These are phyloP conservation scores for Leishmania gerbilli DNA, from an alignment of 208 protist genomes.

Conservation along the genomic window DNA sequence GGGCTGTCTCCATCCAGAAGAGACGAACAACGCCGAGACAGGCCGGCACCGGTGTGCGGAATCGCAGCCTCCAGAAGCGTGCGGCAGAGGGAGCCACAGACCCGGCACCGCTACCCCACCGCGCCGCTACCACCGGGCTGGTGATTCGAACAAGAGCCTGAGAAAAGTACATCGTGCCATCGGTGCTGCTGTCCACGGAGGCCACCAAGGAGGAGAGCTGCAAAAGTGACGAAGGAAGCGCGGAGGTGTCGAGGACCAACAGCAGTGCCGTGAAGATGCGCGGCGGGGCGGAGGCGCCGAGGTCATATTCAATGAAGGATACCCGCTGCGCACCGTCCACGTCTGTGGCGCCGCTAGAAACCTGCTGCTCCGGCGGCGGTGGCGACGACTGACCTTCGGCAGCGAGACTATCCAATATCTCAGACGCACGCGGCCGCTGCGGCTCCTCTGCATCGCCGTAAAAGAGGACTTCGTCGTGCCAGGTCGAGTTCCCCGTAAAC, in stretches of 20 bases:
- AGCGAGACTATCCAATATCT: not conserved
- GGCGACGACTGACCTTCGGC: not conserved
- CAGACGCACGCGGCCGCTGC: not conserved
- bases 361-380: not conserved
- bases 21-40: slow-evolving; percentile 56
- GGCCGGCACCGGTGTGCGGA: slow-evolving; percentile 40
- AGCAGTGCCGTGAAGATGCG: slow-evolving; percentile 52
- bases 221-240: slow-evolving; percentile 44
- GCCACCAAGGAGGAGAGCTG: slow-evolving; percentile 43
- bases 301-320: slow-evolving; percentile 38
- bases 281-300: slow-evolving; percentile 28
- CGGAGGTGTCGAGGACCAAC: slow-evolving; percentile 53
- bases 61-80: slow-evolving; percentile 71
- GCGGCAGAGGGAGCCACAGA: slow-evolving; percentile 17
- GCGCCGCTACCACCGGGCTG: slow-evolving; percentile 10
- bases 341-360: not conserved
- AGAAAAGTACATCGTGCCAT: slow-evolving; percentile 37
- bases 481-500: not conserved
- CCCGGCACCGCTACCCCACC: slow-evolving; percentile 16
- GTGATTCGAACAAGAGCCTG: slow-evolving; percentile 25
- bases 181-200: slow-evolving; percentile 59
- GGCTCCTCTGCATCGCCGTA: slow-evolving; percentile 10
- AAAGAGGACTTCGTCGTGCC: slow-evolving; percentile 16
- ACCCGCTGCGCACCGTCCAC: not conserved
- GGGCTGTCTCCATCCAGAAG: slow-evolving; percentile 50